Evolutionary conservation across 2,329 filamentous ascomycete genomes (phyloP), one percentile per base, ranked within the genome.

Genomic region (Bipolaris cookei): DNA sequence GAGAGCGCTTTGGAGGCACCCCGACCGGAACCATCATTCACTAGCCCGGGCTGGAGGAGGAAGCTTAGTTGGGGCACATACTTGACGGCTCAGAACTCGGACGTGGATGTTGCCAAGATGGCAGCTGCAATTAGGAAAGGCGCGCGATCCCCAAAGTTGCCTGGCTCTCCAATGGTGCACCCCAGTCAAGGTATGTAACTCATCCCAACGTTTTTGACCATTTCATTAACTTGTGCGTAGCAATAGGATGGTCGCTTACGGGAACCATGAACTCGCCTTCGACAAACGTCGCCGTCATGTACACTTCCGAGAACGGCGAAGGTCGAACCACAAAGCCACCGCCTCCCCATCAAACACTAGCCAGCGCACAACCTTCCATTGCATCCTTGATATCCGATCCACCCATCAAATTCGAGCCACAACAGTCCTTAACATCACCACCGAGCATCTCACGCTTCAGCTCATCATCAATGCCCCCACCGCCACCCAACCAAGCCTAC

Each of bases 251-350:
- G 89, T 92, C 91, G 6, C 78, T 96, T n/a, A 92, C 92, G 0
- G 92, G 92, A 13, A 94, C 89, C 1, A 92, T 91, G 52, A 92
- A 96, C 69, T 95, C 91, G 3, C 89, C 91, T 1, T 92, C 88
- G 61, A 92, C 91, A 0, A 95, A 91, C 69, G 79, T 96, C 4
- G 93, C 91, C 1, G 84, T 94, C 54, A 85, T 96, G 70, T 96
- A 92, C 71, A 88, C 90, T 58, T 87, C 82, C 54, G 78, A 79
- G 20, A 69, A 67, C 62, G 63, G 67, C 64, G 64, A 63, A 30
- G 51, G 51, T 4, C 67, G 70, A 23, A 68, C 71, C 10, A 41
- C 54, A n/a, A 74, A 67, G 46, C 35, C 58, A 23, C 18, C 39
- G 10, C 51, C 52, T 21, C 25, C 62, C 38, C 76, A 39, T 53